Conservation (phyloP, 805 yeast species). For the Yamadazyma nakazawae region DNA sequence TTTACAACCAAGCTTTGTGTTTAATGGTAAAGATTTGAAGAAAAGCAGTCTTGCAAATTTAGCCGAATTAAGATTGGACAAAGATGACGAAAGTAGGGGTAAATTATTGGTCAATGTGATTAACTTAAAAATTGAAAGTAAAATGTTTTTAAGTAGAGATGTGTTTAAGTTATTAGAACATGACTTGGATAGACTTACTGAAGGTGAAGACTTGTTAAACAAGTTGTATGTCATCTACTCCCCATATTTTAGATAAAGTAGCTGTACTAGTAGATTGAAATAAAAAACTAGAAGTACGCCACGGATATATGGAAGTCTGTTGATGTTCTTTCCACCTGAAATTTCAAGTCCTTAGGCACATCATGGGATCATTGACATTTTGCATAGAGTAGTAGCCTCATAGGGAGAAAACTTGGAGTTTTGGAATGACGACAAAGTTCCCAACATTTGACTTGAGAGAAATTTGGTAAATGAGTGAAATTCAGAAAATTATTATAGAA, state of each 20-base stretch:
- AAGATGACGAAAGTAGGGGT: conserved; percentile 13
- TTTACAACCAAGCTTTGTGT: conserved; percentile 26
- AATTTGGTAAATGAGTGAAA: too few species aligned
- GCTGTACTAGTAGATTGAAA: neutral
- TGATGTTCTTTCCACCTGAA: neutral
- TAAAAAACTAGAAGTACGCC: neutral
- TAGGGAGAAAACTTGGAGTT: too few species aligned
- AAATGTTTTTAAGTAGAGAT: conserved; percentile 7
- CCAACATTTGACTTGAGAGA: too few species aligned
- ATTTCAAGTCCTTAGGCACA: too few species aligned
- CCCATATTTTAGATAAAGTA: conserved; percentile 9
- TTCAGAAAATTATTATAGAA: too few species aligned
- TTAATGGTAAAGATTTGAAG: conserved; percentile 31
- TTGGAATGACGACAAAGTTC: too few species aligned
- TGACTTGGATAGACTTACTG: conserved; percentile 12
- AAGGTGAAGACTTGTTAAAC: conserved; percentile 10
- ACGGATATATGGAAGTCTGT: neutral
- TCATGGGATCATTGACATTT: too few species aligned
- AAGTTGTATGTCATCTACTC: conserved; percentile 12
- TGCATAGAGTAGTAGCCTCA: too few species aligned
- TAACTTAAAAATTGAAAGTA: conserved; percentile 15
- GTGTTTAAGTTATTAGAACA: conserved; percentile 10
- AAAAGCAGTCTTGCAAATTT: conserved; percentile 51
- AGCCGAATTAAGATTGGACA: conserved; percentile 41
- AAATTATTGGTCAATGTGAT: conserved; percentile 16